These are phyloP conservation scores for Alternaria sp. DNA, from an alignment of 2,329 filamentous ascomycete species.

Conservation along the genomic window DNA sequence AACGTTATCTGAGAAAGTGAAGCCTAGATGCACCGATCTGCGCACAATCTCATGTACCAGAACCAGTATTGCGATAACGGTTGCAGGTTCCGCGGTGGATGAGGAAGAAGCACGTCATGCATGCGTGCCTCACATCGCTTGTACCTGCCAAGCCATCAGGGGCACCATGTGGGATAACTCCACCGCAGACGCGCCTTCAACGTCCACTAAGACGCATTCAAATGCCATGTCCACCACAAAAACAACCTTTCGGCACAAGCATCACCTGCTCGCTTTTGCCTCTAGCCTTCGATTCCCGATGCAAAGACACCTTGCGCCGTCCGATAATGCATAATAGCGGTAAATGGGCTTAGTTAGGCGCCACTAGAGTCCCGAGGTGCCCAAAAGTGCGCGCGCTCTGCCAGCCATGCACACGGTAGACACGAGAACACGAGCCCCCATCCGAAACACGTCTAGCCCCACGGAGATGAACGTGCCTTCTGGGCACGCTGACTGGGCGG, in stretches of 20 bases:
- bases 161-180: conserved; percentile 4
- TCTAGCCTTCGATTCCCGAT: not conserved
- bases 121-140: conserved; percentile 5
- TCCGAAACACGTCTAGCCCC: conserved; percentile 10
- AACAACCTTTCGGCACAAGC: not conserved
- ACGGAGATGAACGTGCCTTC: not conserved
- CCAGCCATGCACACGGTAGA: not conserved
- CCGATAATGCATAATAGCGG: not conserved
- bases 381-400: not conserved
- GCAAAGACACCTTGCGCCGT: conserved; percentile 2
- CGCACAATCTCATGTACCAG: not conserved
- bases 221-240: conserved; percentile 1
- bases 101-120: conserved; percentile 1
- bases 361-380: not conserved
- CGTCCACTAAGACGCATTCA: conserved; percentile 2
- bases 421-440: conserved; percentile 9
- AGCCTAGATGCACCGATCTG: not conserved
- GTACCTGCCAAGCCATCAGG: conserved; percentile 10
- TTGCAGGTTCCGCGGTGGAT: not conserved
- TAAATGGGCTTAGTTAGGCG: not conserved
- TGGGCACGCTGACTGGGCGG: conserved; percentile 6
- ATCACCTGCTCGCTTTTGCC: not conserved
- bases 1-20: not conserved
- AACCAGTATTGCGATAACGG: not conserved
- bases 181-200: conserved; percentile 1